These are phyloP conservation scores for Tephrocybe sp. DNA, from an alignment of 768 basidiomycete genomes.

Conservation along the genomic window DNA sequence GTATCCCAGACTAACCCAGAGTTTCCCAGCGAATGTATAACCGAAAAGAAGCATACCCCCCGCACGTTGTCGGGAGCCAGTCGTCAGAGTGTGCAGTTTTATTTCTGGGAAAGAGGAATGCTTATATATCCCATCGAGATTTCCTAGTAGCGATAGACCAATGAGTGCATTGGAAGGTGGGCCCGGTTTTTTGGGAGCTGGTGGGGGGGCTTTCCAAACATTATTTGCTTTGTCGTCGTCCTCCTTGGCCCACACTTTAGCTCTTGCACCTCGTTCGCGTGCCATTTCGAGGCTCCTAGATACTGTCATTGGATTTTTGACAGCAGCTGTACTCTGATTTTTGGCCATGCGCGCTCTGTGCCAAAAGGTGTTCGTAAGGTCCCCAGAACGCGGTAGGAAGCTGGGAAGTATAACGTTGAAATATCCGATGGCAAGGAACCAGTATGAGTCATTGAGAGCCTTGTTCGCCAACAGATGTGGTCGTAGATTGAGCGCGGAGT, in stretches of 20 bases:
- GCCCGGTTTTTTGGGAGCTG: slow-evolving; percentile 14
- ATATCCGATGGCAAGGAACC: slow-evolving; percentile 79
- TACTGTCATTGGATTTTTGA: slow-evolving; percentile 59
- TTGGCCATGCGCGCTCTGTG: slow-evolving; percentile 69
- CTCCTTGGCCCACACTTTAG: slow-evolving; percentile 68
- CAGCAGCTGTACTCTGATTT: slow-evolving; percentile 61
- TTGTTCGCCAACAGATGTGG: slow-evolving; percentile 48
- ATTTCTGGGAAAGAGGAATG: slow-evolving; percentile 58
- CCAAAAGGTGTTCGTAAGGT: slow-evolving; percentile 59
- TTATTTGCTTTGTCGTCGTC: slow-evolving; percentile 64
- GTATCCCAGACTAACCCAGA: slow-evolving; percentile 81
- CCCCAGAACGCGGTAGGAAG: slow-evolving; percentile 52
- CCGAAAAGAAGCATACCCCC: slow-evolving; percentile 83
- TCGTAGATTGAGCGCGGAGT: slow-evolving; percentile 80
- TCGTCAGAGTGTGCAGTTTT: slow-evolving; percentile 70
- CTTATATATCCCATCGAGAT: slow-evolving; percentile 78
- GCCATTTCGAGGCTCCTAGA: slow-evolving; percentile 67
- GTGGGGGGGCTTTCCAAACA: slow-evolving; percentile 32
- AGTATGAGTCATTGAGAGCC: slow-evolving; percentile 60
- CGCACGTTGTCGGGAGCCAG: slow-evolving; percentile 76
- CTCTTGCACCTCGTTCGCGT: slow-evolving; percentile 52
- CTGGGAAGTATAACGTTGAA: slow-evolving; percentile 79
- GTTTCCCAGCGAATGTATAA: slow-evolving; percentile 68
- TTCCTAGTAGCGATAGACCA: slow-evolving; percentile 81
- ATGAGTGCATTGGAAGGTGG: slow-evolving; percentile 63